Evolutionary conservation across 2,329 filamentous ascomycete species (phyloP), one percentile per base, ranked within the genome.

Genomic region (Sclerotinia trifoliorum): DNA sequence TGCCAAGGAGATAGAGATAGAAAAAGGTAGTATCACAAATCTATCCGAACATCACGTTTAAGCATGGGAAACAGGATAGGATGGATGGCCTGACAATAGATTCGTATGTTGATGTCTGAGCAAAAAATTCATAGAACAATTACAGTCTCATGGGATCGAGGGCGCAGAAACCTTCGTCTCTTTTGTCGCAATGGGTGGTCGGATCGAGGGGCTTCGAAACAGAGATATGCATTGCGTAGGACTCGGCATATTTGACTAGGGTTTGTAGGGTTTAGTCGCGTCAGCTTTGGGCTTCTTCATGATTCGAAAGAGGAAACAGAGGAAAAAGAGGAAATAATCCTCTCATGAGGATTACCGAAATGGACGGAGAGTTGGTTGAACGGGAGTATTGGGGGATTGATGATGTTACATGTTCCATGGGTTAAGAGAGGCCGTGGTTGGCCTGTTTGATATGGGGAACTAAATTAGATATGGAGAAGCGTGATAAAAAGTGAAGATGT

Each of bases 31-130:
- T 52, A 24, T 67, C 64, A 66, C 52, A 35, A 56, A 46, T 29
- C 42, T 60, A 15, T n/a, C 57, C 26, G 66, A 44, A 48, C 35
- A 49, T 69, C 70, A 70, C 52, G 68, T 70, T 71, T 65, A 70
- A 69, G 67, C 67, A 68, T 66, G 60, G 64, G 35, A 6, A 49
- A 66, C 3, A 51, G 56, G 32, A 65, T 48, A 58, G 29, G 55
- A 68, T 68, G 62, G 66, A 68, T 68, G 62, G 66, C 70, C 69
- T 73, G 71, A 71, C 70, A 67, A 51, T 19, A 69, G 66, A 55
- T 65, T 49, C 68, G 55, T 57, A 46, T 65, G n/a, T 42, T 35
- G 46, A 15, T 57, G 63, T 58, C 63, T 65, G 63, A 65, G 63
- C 63, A 57, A 35, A 48, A 35, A 35, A 35, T 24, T 44, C 6